These are phyloP conservation scores for Lachnellula suecica DNA, from an alignment of 2,329 filamentous ascomycete genomes.

Conservation along the genomic window DNA sequence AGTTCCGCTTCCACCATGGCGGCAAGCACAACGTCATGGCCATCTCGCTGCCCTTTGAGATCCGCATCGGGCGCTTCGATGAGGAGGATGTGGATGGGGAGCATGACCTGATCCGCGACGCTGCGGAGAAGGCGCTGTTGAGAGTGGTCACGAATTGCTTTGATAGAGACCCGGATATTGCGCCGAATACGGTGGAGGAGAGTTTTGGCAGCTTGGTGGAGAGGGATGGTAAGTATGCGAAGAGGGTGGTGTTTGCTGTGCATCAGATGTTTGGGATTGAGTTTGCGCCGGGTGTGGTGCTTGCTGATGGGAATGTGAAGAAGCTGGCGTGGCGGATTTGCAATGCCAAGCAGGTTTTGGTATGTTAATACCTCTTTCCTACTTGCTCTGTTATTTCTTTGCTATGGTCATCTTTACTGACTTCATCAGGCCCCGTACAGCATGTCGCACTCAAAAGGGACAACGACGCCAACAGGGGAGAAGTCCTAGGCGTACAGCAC, in stretches of 20 bases:
- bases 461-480: constrained; percentile 26
- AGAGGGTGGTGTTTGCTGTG: constrained; percentile 88
- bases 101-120: constrained; percentile 60
- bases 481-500: constrained; percentile 8
- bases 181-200: constrained; percentile 76
- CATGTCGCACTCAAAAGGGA: constrained; percentile 33
- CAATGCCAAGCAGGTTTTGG: constrained; percentile 92
- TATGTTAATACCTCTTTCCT: constrained; percentile 57
- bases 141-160: constrained; percentile 89
- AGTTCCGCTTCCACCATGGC: constrained; percentile 95
- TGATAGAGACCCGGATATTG: constrained; percentile 87
- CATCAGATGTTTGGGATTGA: constrained; percentile 97
- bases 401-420: background rate
- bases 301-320: constrained; percentile 84
- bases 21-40: constrained; percentile 92
- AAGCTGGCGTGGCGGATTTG: constrained; percentile 94
- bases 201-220: constrained; percentile 83
- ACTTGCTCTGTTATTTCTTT: constrained; percentile 7
- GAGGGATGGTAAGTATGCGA: constrained; percentile 83
- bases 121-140: constrained; percentile 75
- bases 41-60: constrained; percentile 90
- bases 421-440: constrained; percentile 31
- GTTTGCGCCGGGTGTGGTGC: constrained; percentile 88
- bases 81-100: constrained; percentile 65
- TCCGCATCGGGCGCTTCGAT: constrained; percentile 79